Conservation (phyloP, 768 basidiomycete species). For the Lyophyllum semitale region DNA sequence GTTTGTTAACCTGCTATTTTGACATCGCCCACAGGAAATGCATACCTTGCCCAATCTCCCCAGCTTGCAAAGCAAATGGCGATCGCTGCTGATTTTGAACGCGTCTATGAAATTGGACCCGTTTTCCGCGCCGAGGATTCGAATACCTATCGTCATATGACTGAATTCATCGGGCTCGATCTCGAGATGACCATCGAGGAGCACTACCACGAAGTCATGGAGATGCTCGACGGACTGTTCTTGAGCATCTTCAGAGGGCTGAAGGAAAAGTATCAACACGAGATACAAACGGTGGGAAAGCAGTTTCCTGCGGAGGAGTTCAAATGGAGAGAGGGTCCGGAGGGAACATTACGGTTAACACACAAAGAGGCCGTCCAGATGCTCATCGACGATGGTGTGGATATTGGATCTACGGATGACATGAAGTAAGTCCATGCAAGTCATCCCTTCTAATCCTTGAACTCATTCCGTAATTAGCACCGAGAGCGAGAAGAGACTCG, state of each 20-base stretch:
- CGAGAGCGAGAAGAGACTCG: constrained; percentile 92
- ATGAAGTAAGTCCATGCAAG: constrained; percentile 63
- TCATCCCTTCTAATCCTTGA: constrained; percentile 3
- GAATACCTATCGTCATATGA: constrained; percentile 96
- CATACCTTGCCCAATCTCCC: constrained; percentile 95
- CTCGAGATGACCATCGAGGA: constrained; percentile 99
- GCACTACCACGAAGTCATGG: constrained; percentile 97
- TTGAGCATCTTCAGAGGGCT: constrained; percentile 85
- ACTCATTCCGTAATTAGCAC: constrained; percentile 56
- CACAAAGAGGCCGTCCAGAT: constrained; percentile 89
- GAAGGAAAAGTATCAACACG: constrained; percentile 71
- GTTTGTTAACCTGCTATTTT: neutral
- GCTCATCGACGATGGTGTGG: constrained; percentile 83
- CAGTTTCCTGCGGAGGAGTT: constrained; percentile 98
- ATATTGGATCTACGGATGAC: constrained; percentile 79
- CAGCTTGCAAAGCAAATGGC: constrained; percentile 99
- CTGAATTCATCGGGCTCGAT: constrained; percentile 98
- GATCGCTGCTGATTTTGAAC: constrained; percentile 97
- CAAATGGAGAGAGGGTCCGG: constrained; percentile 88
- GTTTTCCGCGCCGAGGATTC: constrained; percentile 98
- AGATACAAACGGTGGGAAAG: constrained; percentile 78
- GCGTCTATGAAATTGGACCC: constrained; percentile 95
- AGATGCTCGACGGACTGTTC: constrained; percentile 86
- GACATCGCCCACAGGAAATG: constrained; percentile 56
- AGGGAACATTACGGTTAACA: constrained; percentile 82